Evolutionary conservation across 2,329 filamentous ascomycete species (phyloP).

Genomic region (Colletotrichum sansevieriae): DNA sequence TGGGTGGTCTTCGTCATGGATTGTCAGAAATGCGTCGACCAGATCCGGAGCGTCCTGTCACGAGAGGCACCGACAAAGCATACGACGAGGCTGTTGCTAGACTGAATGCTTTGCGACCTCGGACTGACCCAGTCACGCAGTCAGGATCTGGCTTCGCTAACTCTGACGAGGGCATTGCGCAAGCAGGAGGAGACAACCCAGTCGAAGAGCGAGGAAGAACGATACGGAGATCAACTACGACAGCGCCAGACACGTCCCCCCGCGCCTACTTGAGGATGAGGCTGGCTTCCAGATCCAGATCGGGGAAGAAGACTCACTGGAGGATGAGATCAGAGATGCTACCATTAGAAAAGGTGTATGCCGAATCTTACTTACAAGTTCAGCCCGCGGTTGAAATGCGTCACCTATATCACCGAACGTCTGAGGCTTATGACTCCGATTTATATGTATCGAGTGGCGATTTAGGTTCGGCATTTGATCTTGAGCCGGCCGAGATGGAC

Average conservation of each 20-base stretch:
- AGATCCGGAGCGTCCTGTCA: background rate
- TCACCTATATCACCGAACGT: background rate
- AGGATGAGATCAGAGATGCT: conserved; percentile 30
- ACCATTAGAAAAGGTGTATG: conserved; percentile 18
- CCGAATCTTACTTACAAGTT: background rate
- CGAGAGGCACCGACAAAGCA: background rate
- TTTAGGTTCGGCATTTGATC: conserved; percentile 23
- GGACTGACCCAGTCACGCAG: background rate
- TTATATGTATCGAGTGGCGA: conserved; percentile 25
- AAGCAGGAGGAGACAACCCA: background rate
- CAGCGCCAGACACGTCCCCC: conserved; percentile 4
- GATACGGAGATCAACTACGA: conserved; percentile 1
- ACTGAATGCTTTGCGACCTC: background rate
- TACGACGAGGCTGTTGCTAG: background rate
- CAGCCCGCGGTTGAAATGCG: conserved; percentile 9
- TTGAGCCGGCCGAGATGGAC: conserved; percentile 17
- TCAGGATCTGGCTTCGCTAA: too few species aligned
- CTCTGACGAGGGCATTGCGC: too few species aligned
- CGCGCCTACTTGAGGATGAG: conserved; percentile 18
- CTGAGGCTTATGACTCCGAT: conserved; percentile 11
- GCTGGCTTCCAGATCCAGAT: conserved; percentile 22
- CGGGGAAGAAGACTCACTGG: conserved; percentile 23
- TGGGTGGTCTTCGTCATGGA: conserved; percentile 21
- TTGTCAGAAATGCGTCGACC: background rate
- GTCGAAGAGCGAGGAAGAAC: conserved; percentile 15